Base-by-base conservation (phyloP, 2,329 filamentous ascomycete species). In the Fusarium torreyae region DNA sequence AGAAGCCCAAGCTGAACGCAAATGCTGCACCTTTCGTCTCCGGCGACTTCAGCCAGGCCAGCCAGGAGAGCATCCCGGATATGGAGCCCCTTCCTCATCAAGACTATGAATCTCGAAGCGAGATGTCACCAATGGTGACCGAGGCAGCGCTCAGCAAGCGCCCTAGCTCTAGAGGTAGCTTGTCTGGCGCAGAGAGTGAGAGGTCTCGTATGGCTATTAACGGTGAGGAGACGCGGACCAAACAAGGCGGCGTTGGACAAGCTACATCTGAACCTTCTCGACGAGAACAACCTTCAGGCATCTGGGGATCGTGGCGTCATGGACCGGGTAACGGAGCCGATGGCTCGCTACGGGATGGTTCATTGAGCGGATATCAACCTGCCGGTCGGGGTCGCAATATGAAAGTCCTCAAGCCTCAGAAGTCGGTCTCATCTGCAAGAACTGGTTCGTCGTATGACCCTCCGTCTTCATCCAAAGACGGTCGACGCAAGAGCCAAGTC, bases 331-430 rank as follows among this genome's bases (percentile, higher is more conserved):
- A 82, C 53, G 83, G 85, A 7, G 75, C 82, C 50, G 90, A 91
- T 42, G 85, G 83, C 73, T 81, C 82, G 11, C 77, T 79, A n/a
- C 86, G 84, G 58, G 87, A 80, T 68, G 80, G 81, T 3, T 85
- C 85, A 55, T 78, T 88, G 69, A 90, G 89, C 72, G 89, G 90
- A 26, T 93, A 94, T 76, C 91, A 93, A 76, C 91, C 90, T 72
- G 84, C 90, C 69, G 81, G 89, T 76, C 84, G 89, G 48, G 80
- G 83, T 17, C 88, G 92, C 50, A 90, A 89, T 51, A 98, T 98
- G 92, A 98, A 97, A 82, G 91, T 98, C 3, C 84, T 98, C 53
- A 94, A 94, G 75, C 90, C 95, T 2, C 87, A 86, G 57, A 96
- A 94, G 77, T 85, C 90, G 7, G 81, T 81, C 22, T 87, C 90